Percentiles rank a stretch among this genome's conserved stretches.
These are phyloP conservation scores for Fusarium globosum DNA, from an alignment of 2,329 filamentous ascomycete genomes.

Conservation along the genomic window DNA sequence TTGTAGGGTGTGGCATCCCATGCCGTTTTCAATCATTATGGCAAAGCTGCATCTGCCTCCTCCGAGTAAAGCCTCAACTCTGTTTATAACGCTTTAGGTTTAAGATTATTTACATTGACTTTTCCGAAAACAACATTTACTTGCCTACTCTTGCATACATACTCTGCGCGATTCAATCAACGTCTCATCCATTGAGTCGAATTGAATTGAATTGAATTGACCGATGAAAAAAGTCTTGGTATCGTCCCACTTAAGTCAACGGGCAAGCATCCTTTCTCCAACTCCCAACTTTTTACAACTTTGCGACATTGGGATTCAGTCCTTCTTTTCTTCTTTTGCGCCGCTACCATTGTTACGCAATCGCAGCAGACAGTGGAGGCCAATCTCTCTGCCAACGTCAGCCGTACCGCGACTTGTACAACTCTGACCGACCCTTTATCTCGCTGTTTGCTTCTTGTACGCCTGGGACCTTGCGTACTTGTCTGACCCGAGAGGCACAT, in stretches of 20 bases:
- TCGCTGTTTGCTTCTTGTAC: constrained; percentile 29
- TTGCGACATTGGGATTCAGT: background rate
- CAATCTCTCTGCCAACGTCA: constrained; percentile 3
- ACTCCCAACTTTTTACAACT: constrained; percentile 32
- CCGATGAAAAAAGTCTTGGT: constrained; percentile 13
- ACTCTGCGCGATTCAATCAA: background rate
- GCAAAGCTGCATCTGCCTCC: background rate
- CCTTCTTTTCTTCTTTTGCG: background rate
- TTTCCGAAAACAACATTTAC: constrained; percentile 10
- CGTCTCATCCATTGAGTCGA: background rate
- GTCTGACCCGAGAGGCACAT: constrained; percentile 20
- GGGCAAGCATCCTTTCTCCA: constrained; percentile 9
- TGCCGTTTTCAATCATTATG: background rate
- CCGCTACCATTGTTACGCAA: background rate
- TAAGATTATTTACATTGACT: constrained; percentile 31
- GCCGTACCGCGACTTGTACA: constrained; percentile 1
- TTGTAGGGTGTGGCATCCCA: constrained; percentile 18
- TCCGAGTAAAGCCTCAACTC: constrained; percentile 3
- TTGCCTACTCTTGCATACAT: background rate
- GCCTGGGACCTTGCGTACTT: constrained; percentile 21
- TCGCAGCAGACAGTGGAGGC: background rate
- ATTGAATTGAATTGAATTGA: background rate
- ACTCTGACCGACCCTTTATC: constrained; percentile 15
- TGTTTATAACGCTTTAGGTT: constrained; percentile 13
- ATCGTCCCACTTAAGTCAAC: constrained; percentile 31